Evolutionary conservation across 768 basidiomycete genomes (phyloP).

Genomic region (Mycena epipterygia): DNA sequence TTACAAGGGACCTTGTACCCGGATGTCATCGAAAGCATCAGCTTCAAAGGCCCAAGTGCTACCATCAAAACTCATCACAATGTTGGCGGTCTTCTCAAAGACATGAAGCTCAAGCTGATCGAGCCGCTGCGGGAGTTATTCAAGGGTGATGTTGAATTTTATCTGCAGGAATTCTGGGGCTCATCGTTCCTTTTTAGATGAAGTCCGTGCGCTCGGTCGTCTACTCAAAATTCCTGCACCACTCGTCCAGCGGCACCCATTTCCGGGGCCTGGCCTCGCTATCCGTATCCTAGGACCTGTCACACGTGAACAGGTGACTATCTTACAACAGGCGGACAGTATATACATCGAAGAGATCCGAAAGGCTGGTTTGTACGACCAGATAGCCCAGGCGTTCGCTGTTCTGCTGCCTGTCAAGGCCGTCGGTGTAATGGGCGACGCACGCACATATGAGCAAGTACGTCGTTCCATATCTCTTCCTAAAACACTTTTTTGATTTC

Average conservation of each 20-base stretch:
- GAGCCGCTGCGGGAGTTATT: conserved; percentile 98
- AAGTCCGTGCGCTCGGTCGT: conserved; percentile 93
- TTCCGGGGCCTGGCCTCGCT: conserved; percentile 98
- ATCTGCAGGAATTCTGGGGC: background rate
- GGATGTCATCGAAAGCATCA: conserved; percentile 99
- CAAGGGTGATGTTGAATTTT: conserved; percentile 76
- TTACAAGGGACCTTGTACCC: conserved; percentile 98
- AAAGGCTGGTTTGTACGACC: conserved; percentile 90
- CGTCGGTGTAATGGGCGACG: conserved; percentile 98
- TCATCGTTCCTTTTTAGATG: conserved; percentile 68
- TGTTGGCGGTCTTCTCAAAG: conserved; percentile 93
- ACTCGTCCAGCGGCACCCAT: conserved; percentile 96
- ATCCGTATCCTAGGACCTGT: conserved; percentile 98
- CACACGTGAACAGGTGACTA: conserved; percentile 91
- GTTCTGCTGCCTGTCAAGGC: conserved; percentile 95
- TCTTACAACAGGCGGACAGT: conserved; percentile 90
- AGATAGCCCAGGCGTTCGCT: conserved; percentile 97
- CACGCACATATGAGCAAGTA: conserved; percentile 95
- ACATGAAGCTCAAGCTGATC: conserved; percentile 99
- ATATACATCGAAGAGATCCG: conserved; percentile 99
- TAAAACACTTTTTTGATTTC: conserved; percentile 15
- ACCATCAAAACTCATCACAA: conserved; percentile 99
- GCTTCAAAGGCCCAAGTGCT: conserved; percentile 98
- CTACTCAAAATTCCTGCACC: conserved; percentile 92
- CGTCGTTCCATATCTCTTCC: conserved; percentile 32